Percentiles rank a stretch among this genome's conserved stretches.
phyloP scores from a whole-genome alignment of 192 early-diverging fungal species.

The Spizellomyces punctatus region DNA sequence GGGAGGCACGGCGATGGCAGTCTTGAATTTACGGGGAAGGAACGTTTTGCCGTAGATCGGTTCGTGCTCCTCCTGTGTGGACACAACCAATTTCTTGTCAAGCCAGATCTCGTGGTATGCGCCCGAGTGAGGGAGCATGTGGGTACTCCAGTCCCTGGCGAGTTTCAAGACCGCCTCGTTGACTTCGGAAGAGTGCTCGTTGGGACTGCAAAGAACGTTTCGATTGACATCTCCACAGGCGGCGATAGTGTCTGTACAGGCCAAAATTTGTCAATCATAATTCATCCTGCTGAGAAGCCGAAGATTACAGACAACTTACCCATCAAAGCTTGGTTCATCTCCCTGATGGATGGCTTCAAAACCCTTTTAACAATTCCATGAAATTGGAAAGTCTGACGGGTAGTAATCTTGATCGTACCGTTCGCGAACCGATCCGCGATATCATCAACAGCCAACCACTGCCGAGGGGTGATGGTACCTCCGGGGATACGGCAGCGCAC shows the following conservation, averaged over 20 bases:
- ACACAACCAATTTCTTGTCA: constrained; percentile 82
- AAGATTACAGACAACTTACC: not conserved
- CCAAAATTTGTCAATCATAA: constrained; percentile 20
- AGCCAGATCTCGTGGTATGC: constrained; percentile 99
- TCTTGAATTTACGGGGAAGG: constrained; percentile 97
- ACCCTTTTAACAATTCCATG: constrained; percentile 93
- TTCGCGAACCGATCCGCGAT: constrained; percentile 84
- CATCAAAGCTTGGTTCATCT: constrained; percentile 88
- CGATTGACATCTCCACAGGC: constrained; percentile 98
- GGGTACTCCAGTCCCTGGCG: constrained; percentile 67
- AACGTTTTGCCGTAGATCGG: constrained; percentile 93
- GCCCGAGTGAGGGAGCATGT: constrained; percentile 81
- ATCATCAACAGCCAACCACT: constrained; percentile 95
- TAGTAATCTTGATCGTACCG: constrained; percentile 91
- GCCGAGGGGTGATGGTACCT: constrained; percentile 82
- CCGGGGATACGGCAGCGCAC: constrained; percentile 93
- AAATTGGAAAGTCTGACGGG: constrained; percentile 96
- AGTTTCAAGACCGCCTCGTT: constrained; percentile 81
- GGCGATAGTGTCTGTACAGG: constrained; percentile 70
- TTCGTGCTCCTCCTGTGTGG: constrained; percentile 73
- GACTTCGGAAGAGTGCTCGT: constrained; percentile 76
- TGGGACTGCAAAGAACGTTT: constrained; percentile 93
- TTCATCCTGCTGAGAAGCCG: constrained; percentile 1
- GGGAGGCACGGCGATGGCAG: constrained; percentile 91
- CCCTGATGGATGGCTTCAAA: constrained; percentile 84